These are phyloP conservation scores for Fusarium redolens DNA, from an alignment of 2,329 filamentous ascomycete species.

Conservation along the genomic window DNA sequence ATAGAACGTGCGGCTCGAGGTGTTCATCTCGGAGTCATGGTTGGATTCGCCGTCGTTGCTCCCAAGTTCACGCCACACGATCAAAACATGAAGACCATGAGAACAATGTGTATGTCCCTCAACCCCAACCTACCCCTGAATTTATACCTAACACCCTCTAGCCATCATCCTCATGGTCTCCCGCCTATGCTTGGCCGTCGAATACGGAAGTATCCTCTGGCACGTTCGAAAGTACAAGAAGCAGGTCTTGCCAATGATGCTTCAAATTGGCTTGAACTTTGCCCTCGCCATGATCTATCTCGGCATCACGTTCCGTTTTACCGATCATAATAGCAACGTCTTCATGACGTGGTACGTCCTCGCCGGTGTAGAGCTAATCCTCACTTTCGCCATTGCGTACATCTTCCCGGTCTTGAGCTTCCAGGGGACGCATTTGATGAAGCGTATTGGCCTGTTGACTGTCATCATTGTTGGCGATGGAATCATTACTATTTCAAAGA, in stretches of 20 bases:
- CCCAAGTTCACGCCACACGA: constrained; percentile 55
- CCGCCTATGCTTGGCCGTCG: constrained; percentile 62
- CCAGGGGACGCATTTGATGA: constrained; percentile 70
- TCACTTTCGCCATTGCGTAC: constrained; percentile 64
- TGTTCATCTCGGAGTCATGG: constrained; percentile 71
- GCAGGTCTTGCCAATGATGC: constrained; percentile 49
- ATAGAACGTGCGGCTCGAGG: constrained; percentile 66
- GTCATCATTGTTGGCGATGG: constrained; percentile 75
- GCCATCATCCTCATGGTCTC: constrained; percentile 63
- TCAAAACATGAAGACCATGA: constrained; percentile 53
- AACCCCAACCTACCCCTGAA: rapidly evolving
- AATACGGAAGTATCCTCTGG: constrained; percentile 62
- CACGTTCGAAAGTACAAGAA: constrained; percentile 56
- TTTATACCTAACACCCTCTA: constrained; percentile 5
- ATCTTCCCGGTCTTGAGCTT: constrained; percentile 68
- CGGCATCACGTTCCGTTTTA: constrained; percentile 55
- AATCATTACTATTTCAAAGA: constrained; percentile 66
- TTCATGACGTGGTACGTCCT: constrained; percentile 64
- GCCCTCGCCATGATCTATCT: constrained; percentile 54
- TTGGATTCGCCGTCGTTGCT: constrained; percentile 72
- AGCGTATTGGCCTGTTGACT: constrained; percentile 72
- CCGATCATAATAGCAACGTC: constrained; percentile 48
- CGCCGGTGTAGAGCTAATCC: constrained; percentile 62
- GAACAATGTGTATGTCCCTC: constrained; percentile 52
- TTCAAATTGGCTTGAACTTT: constrained; percentile 53